Evolutionary conservation across 805 yeast genomes (phyloP).

Genomic region (Cyberlindnera mississippiensis): DNA sequence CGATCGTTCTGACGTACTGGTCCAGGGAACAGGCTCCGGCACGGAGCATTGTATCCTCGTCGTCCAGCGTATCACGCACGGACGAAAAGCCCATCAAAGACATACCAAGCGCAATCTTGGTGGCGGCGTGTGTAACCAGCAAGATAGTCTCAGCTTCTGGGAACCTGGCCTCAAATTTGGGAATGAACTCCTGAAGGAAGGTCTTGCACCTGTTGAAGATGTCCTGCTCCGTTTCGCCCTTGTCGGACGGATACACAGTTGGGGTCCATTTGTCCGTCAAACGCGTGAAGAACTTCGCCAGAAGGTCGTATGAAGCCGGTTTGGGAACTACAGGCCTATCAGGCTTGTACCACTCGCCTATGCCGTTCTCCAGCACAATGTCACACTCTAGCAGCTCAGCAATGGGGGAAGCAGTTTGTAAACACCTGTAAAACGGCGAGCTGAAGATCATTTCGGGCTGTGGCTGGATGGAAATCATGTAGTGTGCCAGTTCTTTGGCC

Average conservation of each 20-base stretch:
- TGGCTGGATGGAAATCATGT: conserved; percentile 46
- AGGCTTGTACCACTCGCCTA: conserved; percentile 91
- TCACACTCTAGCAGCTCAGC: conserved; percentile 55
- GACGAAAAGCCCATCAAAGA: conserved; percentile 51
- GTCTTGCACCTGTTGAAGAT: conserved; percentile 55
- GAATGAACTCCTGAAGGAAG: conserved; percentile 56
- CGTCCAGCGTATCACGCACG: conserved; percentile 49
- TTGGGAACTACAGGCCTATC: conserved; percentile 63
- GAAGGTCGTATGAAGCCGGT: conserved; percentile 52
- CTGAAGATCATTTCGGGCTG: conserved; percentile 68
- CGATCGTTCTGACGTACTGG: conserved; percentile 38
- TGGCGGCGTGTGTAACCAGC: conserved; percentile 90
- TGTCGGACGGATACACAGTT: conserved; percentile 52
- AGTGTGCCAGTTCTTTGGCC: conserved; percentile 72
- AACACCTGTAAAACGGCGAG: conserved; percentile 87
- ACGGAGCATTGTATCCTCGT: conserved; percentile 45
- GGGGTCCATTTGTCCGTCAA: conserved; percentile 46
- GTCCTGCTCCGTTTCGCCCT: conserved; percentile 76
- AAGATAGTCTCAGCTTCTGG: conserved; percentile 63
- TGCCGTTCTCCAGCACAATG: conserved; percentile 70
- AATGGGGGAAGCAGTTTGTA: conserved; percentile 74
- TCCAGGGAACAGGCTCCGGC: conserved; percentile 89
- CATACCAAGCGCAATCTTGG: conserved; percentile 85
- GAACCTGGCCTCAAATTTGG: conserved; percentile 48
- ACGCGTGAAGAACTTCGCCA: conserved; percentile 53